Conservation (phyloP, 768 basidiomycete genomes). For the Galerina marginata region DNA sequence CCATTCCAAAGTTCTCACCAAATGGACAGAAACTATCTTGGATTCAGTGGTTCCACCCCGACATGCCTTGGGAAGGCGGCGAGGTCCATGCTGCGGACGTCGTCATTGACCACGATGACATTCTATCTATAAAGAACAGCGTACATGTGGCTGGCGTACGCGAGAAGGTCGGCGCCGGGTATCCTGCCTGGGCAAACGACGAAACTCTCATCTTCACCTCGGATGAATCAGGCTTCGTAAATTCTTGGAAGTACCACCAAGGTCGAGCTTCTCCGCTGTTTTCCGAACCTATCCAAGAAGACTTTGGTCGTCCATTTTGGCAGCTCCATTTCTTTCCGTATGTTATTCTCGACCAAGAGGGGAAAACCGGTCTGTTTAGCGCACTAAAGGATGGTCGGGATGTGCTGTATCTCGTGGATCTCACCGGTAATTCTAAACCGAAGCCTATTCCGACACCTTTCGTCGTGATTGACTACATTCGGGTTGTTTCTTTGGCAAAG, state of each 20-base stretch:
- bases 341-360: conserved; percentile 43
- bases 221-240: conserved; percentile 70
- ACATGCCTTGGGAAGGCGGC: conserved; percentile 69
- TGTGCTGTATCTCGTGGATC: conserved; percentile 45
- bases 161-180: conserved; percentile 55
- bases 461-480: conserved; percentile 44
- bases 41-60: conserved; percentile 68
- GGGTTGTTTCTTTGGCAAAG: conserved; percentile 33
- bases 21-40: conserved; percentile 64
- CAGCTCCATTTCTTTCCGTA: conserved; percentile 52
- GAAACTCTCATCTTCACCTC: conserved; percentile 65
- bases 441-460: conserved; percentile 46
- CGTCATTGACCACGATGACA: conserved; percentile 22
- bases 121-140: conserved; percentile 39
- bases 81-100: conserved; percentile 61
- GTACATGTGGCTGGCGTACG: conserved; percentile 56
- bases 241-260: conserved; percentile 64
- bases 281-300: conserved; percentile 48
- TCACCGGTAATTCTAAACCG: conserved; percentile 32
- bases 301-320: conserved; percentile 68
- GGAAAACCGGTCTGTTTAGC: conserved; percentile 39
- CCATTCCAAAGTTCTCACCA: conserved; percentile 63
- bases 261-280: conserved; percentile 45
- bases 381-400: conserved; percentile 48
- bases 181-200: conserved; percentile 65